Percentiles rank a stretch among this genome's conserved stretches.
Conservation (phyloP, 805 yeast genomes). For the Suhomyces canberraensis region DNA sequence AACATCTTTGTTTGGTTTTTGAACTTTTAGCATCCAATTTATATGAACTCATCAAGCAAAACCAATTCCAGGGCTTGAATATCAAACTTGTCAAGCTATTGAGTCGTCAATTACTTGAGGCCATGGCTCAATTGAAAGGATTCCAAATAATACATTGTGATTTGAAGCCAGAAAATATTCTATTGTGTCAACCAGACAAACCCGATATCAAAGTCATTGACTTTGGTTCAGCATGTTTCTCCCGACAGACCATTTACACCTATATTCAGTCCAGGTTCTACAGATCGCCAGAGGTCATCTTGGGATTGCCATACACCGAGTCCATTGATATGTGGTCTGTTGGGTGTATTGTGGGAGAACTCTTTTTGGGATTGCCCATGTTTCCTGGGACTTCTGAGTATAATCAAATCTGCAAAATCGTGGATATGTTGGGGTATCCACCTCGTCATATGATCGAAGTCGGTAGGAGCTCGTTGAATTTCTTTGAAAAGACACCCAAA, state of each 20-base stretch:
- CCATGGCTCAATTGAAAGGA: slow-evolving; percentile 75
- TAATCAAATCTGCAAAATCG: slow-evolving; percentile 81
- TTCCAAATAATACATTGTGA: slow-evolving; percentile 93
- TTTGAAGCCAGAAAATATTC: slow-evolving; percentile 91
- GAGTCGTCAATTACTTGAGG: slow-evolving; percentile 76
- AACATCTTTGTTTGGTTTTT: slow-evolving; percentile 89
- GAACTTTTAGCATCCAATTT: slow-evolving; percentile 84
- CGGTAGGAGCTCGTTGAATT: slow-evolving; percentile 79
- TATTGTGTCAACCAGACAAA: slow-evolving; percentile 73
- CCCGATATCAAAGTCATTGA: slow-evolving; percentile 91
- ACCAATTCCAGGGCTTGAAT: slow-evolving; percentile 86
- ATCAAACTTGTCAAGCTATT: slow-evolving; percentile 76
- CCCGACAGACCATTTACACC: slow-evolving; percentile 82
- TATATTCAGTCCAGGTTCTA: slow-evolving; percentile 92
- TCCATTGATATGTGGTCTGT: slow-evolving; percentile 97
- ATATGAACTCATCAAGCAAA: slow-evolving; percentile 87
- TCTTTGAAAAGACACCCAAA: slow-evolving; percentile 46
- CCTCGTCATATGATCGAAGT: slow-evolving; percentile 96
- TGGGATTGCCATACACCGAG: slow-evolving; percentile 89
- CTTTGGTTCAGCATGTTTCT: slow-evolving; percentile 94
- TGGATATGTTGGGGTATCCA: slow-evolving; percentile 79
- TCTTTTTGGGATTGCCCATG: slow-evolving; percentile 86
- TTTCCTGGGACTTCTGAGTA: slow-evolving; percentile 95
- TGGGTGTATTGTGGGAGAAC: slow-evolving; percentile 89
- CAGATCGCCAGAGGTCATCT: slow-evolving; percentile 89